phyloP scores from a whole-genome alignment of 2,329 filamentous ascomycete species.

The Pseudocercospora musae region DNA sequence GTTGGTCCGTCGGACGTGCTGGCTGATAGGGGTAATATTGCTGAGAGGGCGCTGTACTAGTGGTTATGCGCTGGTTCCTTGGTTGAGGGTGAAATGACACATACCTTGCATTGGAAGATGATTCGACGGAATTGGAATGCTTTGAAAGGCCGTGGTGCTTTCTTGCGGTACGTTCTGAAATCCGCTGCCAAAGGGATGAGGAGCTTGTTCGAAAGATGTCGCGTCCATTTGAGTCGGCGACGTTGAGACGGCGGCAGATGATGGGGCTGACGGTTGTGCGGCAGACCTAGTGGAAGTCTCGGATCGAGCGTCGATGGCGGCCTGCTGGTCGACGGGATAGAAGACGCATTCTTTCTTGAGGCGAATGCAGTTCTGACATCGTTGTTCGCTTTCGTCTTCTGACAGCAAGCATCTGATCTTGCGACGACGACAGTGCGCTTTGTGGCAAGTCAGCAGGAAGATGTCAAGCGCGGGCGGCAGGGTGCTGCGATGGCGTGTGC shows the following conservation, averaged over 20 bases:
- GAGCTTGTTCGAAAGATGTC: constrained; percentile 18
- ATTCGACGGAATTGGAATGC: constrained; percentile 19
- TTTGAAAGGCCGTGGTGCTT: constrained; percentile 17
- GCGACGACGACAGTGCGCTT: constrained; percentile 87
- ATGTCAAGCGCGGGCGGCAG: constrained; percentile 14
- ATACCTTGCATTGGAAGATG: constrained; percentile 11
- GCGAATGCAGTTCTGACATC: constrained; percentile 89
- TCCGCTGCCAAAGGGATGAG: constrained; percentile 17
- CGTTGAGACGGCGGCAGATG: constrained; percentile 28
- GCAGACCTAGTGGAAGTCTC: constrained; percentile 22
- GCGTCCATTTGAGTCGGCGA: constrained; percentile 22
- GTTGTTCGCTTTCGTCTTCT: constrained; percentile 66
- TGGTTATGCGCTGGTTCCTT: neutral
- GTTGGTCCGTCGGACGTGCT: neutral
- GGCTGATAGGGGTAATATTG: constrained; percentile 5
- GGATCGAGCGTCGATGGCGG: constrained; percentile 27
- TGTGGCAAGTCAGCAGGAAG: constrained; percentile 23
- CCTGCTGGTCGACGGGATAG: constrained; percentile 68
- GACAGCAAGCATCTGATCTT: constrained; percentile 89
- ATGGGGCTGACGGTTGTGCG: constrained; percentile 21
- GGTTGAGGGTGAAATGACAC: neutral
- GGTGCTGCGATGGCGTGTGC: constrained; percentile 16
- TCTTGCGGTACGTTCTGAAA: constrained; percentile 22
- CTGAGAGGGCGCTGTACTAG: constrained; percentile 6
- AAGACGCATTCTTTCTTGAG: constrained; percentile 94